Evolutionary conservation across 495 filamentous ascomycete species (phyloP).

Genomic region (Aspergillus cavernicola): DNA sequence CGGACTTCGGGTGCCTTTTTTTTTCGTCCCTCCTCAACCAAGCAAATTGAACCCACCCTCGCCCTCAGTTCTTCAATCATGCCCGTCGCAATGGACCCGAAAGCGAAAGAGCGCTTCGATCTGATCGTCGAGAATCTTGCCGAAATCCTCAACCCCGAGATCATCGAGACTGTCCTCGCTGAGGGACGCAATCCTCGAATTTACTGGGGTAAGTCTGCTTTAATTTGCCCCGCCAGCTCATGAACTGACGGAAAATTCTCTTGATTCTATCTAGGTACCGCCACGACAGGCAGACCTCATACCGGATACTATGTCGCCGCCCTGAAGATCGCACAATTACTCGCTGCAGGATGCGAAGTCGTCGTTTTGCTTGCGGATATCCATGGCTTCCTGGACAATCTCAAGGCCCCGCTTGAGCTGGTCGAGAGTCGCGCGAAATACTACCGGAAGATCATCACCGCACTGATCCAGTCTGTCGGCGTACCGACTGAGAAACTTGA

Average conservation of each 20-base stretch:
- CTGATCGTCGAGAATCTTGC: slow-evolving; percentile 78
- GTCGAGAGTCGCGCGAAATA: slow-evolving; percentile 72
- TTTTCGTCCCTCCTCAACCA: too few species aligned
- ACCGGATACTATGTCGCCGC: slow-evolving; percentile 72
- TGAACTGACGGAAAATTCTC: slow-evolving; percentile 7
- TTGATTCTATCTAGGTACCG: slow-evolving; percentile 67
- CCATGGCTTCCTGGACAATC: slow-evolving; percentile 47
- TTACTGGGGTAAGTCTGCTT: slow-evolving; percentile 69
- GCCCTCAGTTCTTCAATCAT: too few species aligned
- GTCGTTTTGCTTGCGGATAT: slow-evolving; percentile 77
- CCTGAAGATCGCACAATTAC: slow-evolving; percentile 84
- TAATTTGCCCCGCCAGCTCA: slow-evolving; percentile 12
- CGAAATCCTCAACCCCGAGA: slow-evolving; percentile 81
- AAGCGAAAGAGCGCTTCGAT: slow-evolving; percentile 36
- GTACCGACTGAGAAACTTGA: slow-evolving; percentile 69
- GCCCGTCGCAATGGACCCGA: slow-evolving; percentile 7
- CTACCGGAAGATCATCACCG: slow-evolving; percentile 63
- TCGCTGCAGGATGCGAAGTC: slow-evolving; percentile 78
- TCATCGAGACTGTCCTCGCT: slow-evolving; percentile 71
- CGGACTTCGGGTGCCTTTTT: too few species aligned
- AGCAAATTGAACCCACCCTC: too few species aligned
- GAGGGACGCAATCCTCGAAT: slow-evolving; percentile 68
- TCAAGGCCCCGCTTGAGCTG: slow-evolving; percentile 64
- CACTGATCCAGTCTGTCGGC: slow-evolving; percentile 64
- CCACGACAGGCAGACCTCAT: slow-evolving; percentile 77